Conservation (phyloP, 768 basidiomycete genomes). For the Tulasnella sp. region DNA sequence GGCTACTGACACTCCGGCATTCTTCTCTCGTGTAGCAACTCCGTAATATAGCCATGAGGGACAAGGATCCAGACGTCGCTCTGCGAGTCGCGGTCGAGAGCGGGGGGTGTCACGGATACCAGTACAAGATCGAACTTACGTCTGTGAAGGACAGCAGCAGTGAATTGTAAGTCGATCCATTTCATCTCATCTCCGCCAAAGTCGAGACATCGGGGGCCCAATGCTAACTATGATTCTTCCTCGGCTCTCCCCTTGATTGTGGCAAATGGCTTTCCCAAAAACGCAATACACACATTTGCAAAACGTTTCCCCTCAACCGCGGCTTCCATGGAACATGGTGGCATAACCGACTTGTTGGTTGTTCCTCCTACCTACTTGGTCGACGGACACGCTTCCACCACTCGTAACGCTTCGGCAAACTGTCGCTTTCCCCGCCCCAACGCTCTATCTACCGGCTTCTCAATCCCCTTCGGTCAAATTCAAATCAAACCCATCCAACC, state of each 20-base stretch:
- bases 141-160: conserved; percentile 44
- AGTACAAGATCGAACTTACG: conserved; percentile 85
- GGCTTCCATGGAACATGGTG: not conserved
- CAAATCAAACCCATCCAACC: not conserved
- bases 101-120: conserved; percentile 96
- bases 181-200: not conserved
- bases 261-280: not conserved
- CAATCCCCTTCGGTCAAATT: not conserved
- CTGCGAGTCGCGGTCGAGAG: conserved; percentile 81
- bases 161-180: conserved; percentile 63
- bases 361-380: not conserved
- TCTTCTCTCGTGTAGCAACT: conserved; percentile 53
- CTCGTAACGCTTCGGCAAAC: not conserved
- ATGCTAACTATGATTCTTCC: not conserved
- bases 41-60: conserved; percentile 53
- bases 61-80: conserved; percentile 55
- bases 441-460: not conserved
- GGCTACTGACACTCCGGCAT: not conserved
- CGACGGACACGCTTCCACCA: not conserved
- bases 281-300: not conserved
- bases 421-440: not conserved
- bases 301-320: not conserved
- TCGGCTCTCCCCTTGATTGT: not conserved
- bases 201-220: not conserved
- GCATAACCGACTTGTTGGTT: not conserved